These are phyloP conservation scores for Paulownia fortunei DNA, from an alignment of 257 asterid species.

Conservation along the genomic window DNA sequence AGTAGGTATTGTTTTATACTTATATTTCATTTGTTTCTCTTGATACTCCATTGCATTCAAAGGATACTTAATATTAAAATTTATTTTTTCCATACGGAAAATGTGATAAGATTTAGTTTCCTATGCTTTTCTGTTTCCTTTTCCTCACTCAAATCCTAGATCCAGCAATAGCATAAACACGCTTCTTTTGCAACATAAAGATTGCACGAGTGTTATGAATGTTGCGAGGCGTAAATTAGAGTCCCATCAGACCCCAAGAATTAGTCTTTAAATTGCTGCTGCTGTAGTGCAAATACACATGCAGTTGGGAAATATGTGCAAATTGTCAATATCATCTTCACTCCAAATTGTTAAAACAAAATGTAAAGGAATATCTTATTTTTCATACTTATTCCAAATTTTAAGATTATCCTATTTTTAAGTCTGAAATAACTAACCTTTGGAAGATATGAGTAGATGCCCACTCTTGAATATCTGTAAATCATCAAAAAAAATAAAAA, in stretches of 20 bases:
- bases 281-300: background rate
- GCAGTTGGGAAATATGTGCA: conserved; percentile 1
- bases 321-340: conserved; percentile 13
- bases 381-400: conserved; percentile 9
- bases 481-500: conserved; percentile 18
- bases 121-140: background rate
- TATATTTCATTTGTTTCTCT: background rate
- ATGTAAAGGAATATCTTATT: background rate
- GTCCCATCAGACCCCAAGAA: conserved; percentile 6
- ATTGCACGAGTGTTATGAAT: background rate
- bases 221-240: background rate
- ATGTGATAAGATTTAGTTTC: background rate
- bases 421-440: conserved; percentile 60
- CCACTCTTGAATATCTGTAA: conserved; percentile 96
- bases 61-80: background rate
- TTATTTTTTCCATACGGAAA: conserved; percentile 7
- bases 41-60: background rate
- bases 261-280: conserved; percentile 25
- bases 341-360: conserved; percentile 14
- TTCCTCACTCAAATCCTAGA: conserved; percentile 16
- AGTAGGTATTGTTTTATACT: background rate
- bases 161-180: background rate
- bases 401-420: background rate
- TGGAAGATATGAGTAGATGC: conserved; percentile 87
- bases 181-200: background rate